These are phyloP conservation scores for Jacaranda copaia DNA, from an alignment of 257 asterid species.

Conservation along the genomic window DNA sequence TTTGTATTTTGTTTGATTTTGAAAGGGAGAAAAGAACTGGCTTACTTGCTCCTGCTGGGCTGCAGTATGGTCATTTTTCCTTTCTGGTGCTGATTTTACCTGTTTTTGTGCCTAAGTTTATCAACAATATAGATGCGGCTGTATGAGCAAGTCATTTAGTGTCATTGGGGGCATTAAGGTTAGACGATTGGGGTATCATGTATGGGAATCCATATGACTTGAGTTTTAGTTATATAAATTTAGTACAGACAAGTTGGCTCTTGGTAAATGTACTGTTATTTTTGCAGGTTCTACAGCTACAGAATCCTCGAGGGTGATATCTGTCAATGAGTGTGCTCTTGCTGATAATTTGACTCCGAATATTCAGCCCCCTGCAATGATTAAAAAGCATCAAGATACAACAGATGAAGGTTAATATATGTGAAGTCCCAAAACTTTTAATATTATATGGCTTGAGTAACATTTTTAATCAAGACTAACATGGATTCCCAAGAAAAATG, in stretches of 20 bases:
- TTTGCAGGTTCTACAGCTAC: slow-evolving; percentile 42
- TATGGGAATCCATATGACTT: slow-evolving; percentile 4
- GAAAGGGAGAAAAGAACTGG: neutral
- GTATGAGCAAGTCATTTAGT: neutral
- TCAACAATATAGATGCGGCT: neutral
- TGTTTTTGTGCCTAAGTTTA: neutral
- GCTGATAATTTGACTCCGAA: slow-evolving; percentile 34
- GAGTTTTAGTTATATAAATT: neutral
- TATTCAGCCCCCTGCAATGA: slow-evolving; percentile 34
- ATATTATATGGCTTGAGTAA: neutral
- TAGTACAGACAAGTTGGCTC: slow-evolving; percentile 9
- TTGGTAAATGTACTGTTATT: slow-evolving; percentile 9
- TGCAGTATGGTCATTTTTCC: neutral
- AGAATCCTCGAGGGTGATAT: slow-evolving; percentile 34
- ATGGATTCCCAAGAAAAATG: slow-evolving; percentile 5
- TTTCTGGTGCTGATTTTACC: neutral
- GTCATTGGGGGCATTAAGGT: neutral
- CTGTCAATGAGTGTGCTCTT: slow-evolving; percentile 31
- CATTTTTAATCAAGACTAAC: neutral
- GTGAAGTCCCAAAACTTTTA: neutral
- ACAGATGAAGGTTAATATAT: slow-evolving; percentile 53
- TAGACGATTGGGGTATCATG: slow-evolving; percentile 1
- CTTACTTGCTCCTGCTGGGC: neutral
- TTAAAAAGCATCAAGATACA: slow-evolving; percentile 38
- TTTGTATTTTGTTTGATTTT: slow-evolving; percentile 5